phyloP scores from a whole-genome alignment of 2,329 filamentous ascomycete species.

The Dactylellina sp. region DNA sequence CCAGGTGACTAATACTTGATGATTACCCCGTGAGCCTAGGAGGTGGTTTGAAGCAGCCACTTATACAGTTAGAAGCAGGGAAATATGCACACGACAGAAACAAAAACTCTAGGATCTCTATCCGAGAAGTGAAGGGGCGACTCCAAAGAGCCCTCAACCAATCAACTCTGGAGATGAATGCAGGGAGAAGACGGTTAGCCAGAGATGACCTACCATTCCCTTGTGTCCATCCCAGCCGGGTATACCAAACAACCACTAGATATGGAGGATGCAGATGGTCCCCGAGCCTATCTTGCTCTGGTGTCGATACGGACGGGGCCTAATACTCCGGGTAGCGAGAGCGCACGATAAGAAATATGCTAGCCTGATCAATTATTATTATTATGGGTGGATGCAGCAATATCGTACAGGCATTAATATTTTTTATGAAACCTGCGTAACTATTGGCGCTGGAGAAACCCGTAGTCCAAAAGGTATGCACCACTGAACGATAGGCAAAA shows the following conservation, averaged over 20 bases:
- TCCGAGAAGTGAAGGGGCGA: not conserved
- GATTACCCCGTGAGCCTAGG: not conserved
- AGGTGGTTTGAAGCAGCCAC: constrained; percentile 11
- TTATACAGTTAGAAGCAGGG: constrained; percentile 14
- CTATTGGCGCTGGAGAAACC: not conserved
- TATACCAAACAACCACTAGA: not conserved
- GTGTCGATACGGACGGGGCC: no score
- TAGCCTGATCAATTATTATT: no score
- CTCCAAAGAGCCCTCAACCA: not conserved
- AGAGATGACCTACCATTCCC: not conserved
- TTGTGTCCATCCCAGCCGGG: not conserved
- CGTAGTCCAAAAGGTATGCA: no score
- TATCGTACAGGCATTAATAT: no score
- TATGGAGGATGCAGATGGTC: no score
- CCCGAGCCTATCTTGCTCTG: no score
- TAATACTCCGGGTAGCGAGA: no score
- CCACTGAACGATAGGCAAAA: constrained; percentile 23
- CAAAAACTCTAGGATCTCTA: constrained; percentile 20
- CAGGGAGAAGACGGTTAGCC: not conserved
- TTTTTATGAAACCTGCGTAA: no score
- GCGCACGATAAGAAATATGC: no score
- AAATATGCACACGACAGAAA: not conserved
- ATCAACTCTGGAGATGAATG: not conserved
- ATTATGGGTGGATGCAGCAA: no score
- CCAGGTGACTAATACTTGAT: not conserved